phyloP scores from a whole-genome alignment of 306 rosid genomes.

The Cercis canadensis region DNA sequence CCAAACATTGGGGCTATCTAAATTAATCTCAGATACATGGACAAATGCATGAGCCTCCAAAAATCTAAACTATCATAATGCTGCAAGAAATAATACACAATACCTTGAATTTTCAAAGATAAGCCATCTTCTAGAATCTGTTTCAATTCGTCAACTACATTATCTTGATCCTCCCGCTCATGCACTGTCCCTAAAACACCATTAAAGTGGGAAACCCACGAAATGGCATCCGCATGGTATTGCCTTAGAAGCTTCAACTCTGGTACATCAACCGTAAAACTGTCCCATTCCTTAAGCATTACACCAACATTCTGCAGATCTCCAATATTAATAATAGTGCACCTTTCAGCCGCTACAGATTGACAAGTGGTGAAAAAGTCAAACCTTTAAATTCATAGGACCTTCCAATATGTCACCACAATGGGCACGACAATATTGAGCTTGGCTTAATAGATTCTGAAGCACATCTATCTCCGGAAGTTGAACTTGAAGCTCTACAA shows the following conservation, averaged over 20 bases:
- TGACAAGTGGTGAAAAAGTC: constrained; percentile 20
- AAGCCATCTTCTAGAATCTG: constrained; percentile 66
- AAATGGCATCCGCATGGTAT: constrained; percentile 65
- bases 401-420: constrained; percentile 67
- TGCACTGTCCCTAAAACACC: constrained; percentile 54
- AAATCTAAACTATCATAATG: constrained; percentile 20
- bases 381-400: constrained; percentile 76
- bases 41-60: constrained; percentile 32
- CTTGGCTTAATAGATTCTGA: constrained; percentile 62
- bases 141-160: constrained; percentile 64
- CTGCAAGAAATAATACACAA: constrained; percentile 19
- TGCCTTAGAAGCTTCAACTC: constrained; percentile 79
- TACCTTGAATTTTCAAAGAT: constrained; percentile 88
- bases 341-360: constrained; percentile 28
- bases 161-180: constrained; percentile 62
- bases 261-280: constrained; percentile 63
- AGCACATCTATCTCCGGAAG: constrained; percentile 71
- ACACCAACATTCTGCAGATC: constrained; percentile 68
- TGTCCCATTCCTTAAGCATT: constrained; percentile 72
- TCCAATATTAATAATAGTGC: constrained; percentile 32
- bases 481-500: constrained; percentile 66
- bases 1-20: constrained; percentile 32
- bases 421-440: constrained; percentile 64
- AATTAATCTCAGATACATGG: constrained; percentile 30
- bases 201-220: constrained; percentile 68